Percentiles rank a stretch among this genome's conserved stretches.
These are phyloP conservation scores for Alternaria atra DNA, from an alignment of 2,329 filamentous ascomycete genomes.

Conservation along the genomic window DNA sequence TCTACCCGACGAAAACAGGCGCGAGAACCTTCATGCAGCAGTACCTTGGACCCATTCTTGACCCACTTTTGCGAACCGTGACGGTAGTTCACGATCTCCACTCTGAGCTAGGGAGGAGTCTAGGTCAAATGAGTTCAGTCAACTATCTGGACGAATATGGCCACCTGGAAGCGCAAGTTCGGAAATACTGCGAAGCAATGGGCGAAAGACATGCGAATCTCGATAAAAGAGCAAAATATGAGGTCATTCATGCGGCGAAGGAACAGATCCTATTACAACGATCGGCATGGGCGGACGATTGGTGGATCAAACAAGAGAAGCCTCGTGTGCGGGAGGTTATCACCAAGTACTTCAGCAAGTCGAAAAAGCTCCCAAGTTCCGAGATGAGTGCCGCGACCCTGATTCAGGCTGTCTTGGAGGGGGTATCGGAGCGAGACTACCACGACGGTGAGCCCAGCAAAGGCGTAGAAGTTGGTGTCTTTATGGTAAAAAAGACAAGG, in stretches of 20 bases:
- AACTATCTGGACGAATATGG: conserved; percentile 65
- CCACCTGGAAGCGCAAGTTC: conserved; percentile 53
- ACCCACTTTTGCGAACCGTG: conserved; percentile 67
- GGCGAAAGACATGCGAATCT: conserved; percentile 40
- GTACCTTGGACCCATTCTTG: conserved; percentile 68
- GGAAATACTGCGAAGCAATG: conserved; percentile 41
- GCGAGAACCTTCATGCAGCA: conserved; percentile 66
- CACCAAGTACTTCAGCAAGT: conserved; percentile 55
- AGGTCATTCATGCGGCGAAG: conserved; percentile 61
- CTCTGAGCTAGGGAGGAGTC: conserved; percentile 62
- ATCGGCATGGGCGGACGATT: conserved; percentile 65
- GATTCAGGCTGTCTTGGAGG: conserved; percentile 67
- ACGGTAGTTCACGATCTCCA: conserved; percentile 67
- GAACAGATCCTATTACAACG: conserved; percentile 62
- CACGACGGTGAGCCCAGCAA: conserved; percentile 52
- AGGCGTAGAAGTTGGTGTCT: conserved; percentile 60
- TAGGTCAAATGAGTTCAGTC: conserved; percentile 65
- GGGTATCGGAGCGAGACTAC: conserved; percentile 63
- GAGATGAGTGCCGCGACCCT: conserved; percentile 64
- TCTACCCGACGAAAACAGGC: conserved; percentile 69
- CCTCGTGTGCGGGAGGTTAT: conserved; percentile 64
- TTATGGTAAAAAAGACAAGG: conserved; percentile 53
- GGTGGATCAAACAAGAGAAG: conserved; percentile 72
- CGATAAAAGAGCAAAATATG: conserved; percentile 49
- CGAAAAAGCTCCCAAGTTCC: conserved; percentile 52